Evolutionary conservation across 192 early-diverging fungal species (phyloP), one percentile per base, ranked within the genome.

Genomic region (Obelidium mucronatum): DNA sequence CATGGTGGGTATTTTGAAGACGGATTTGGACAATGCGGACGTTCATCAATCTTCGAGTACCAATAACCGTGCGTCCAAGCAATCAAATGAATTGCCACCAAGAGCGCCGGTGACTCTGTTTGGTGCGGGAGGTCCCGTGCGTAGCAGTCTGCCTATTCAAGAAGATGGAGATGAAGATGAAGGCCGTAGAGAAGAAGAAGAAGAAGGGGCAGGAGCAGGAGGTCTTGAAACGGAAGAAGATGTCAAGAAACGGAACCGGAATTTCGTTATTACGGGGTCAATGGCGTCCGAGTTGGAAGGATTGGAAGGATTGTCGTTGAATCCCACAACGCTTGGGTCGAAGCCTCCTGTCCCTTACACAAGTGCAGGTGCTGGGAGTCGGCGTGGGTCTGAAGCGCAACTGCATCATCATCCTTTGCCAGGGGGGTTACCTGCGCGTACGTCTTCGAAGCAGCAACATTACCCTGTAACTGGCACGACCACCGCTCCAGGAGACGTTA

Each of bases 101-200:
- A 72, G 26, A 58, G 69, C 69, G 13, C 69, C 69, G 13, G 35
- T 72, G 5, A 72, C 69, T 11, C 69, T 58, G 37, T 72, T 55
- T 22, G 69, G 34, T 11, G 69, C 69, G 5, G 26, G 36, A n/a
- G 69, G 69, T 36, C 69, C 69, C 4, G 69, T 72, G 1, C 19
- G 34, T 19, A 58, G 31, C 56, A 58, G 53, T 35, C 1, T 54
- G n/a, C 13, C 35, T 6, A 26, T 34, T 31, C 13, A 64, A 64
- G 26, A 71, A 37, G 26, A n/a, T 11, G 69, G 40, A 28, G 69
- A 58, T 5, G 69, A 72, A 51, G 34, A 59, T 34, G 69, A 42
- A n/a, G 36, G 28, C 22, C 11, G 31, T 58, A 31, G 42, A 65
- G 1, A 28, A 19, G 48, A 36, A 44, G 67, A 52, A 24, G 31